Conservation (phyloP, 768 basidiomycete genomes). For the Macrolepiota fuliginosa region DNA sequence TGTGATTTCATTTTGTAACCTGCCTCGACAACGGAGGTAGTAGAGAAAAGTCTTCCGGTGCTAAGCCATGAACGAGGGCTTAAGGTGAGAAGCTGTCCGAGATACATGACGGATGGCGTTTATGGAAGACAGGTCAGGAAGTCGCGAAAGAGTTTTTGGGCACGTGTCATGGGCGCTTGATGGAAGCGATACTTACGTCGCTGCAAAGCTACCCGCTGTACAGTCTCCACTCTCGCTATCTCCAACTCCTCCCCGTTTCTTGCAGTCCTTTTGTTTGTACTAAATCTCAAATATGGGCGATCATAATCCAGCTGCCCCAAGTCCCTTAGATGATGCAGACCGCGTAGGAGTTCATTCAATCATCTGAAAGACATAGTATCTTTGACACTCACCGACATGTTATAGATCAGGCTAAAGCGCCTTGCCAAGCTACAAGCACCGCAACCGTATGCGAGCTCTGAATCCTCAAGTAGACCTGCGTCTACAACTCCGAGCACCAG, state of each 20-base stretch:
- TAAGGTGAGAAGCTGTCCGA: slow-evolving; percentile 13
- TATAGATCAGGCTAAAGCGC: slow-evolving; percentile 88
- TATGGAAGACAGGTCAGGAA: not conserved
- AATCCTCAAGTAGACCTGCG: slow-evolving; percentile 23
- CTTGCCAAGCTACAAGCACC: slow-evolving; percentile 75
- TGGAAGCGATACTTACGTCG: not conserved
- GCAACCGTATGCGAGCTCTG: slow-evolving; percentile 20
- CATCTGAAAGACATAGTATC: not conserved
- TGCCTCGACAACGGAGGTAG: slow-evolving; percentile 50
- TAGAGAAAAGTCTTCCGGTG: slow-evolving; percentile 53
- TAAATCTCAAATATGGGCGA: slow-evolving; percentile 22
- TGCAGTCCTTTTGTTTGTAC: not conserved
- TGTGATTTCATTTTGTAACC: slow-evolving; percentile 81
- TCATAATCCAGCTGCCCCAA: slow-evolving; percentile 24
- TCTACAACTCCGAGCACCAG: slow-evolving; percentile 16
- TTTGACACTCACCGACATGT: slow-evolving; percentile 11
- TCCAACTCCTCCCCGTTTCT: not conserved
- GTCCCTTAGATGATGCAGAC: slow-evolving; percentile 78
- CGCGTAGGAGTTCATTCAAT: slow-evolving; percentile 44
- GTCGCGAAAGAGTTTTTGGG: not conserved
- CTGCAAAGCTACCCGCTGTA: not conserved
- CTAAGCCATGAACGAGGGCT: slow-evolving; percentile 17
- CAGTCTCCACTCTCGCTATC: not conserved
- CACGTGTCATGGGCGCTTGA: slow-evolving; percentile 1
- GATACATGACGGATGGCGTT: slow-evolving; percentile 18